Evolutionary conservation across 129 eudicot species (phyloP).

Genomic region (Tagetes patula): DNA sequence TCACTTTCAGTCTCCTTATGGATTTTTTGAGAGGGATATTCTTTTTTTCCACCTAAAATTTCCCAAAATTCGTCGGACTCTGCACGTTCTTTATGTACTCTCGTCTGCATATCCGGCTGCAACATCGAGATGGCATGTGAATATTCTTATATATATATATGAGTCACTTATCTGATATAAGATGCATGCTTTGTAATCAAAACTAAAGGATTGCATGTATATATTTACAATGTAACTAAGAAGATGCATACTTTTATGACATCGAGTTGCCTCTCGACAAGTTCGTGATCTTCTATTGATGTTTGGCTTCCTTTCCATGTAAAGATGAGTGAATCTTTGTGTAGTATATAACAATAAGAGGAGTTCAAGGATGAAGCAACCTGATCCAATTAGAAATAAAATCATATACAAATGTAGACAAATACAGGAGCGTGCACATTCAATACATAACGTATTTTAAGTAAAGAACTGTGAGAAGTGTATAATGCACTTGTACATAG

Average conservation of each 20-base stretch:
- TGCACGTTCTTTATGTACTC: conserved; percentile 65
- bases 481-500: no score
- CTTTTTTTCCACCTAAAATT: conserved; percentile 67
- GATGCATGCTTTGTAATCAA: neutral
- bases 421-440: neutral
- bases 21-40: conserved; percentile 59
- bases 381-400: conserved; percentile 42
- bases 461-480: no score
- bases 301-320: conserved; percentile 75
- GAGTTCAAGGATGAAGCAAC: conserved; percentile 81
- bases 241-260: conserved; percentile 23
- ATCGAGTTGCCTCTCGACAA: conserved; percentile 86
- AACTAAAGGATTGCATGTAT: neutral
- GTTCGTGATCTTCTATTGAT: conserved; percentile 67
- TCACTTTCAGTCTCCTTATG: conserved; percentile 64
- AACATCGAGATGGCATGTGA: conserved; percentile 25
- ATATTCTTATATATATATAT: neutral
- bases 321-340: conserved; percentile 61
- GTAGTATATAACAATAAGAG: conserved; percentile 82
- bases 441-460: neutral
- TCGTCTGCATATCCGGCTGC: conserved; percentile 82
- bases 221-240: neutral
- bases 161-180: neutral
- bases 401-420: neutral
- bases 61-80: conserved; percentile 93